Base-by-base conservation (phyloP, 2,329 filamentous ascomycete genomes). In the Zymoseptoria pseudotritici region DNA sequence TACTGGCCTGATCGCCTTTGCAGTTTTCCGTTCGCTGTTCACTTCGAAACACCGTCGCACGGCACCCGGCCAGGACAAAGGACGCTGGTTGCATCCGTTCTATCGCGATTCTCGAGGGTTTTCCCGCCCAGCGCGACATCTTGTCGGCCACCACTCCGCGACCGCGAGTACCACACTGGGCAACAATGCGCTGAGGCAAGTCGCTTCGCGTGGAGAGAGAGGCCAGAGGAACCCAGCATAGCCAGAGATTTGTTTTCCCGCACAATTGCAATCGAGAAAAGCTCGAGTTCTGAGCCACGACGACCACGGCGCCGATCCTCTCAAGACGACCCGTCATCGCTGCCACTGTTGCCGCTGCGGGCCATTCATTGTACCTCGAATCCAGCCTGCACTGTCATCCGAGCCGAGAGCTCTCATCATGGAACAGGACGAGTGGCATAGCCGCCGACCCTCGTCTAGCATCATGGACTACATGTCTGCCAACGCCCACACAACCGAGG, bases 391-490 rank as follows among this genome's bases (percentile, higher is more conserved):
- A 46, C 36, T n/a, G 17, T 5, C 17, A 6, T n/a, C 13, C 13
- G 11, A 7, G n/a, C 36, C 36, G 36, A n/a, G 17, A 17, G 13
- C 36, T 46, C 36, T 6, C 2, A 46, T 11, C 36, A 46, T 46
- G 36, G 36, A 46, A 46, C 36, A 46, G 36, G 36, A 46, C 36
- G 36, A 46, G 36, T 46, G 36, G 36, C 36, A n/a, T 46, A 46
- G 36, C 52, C 60, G 65, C 24, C 62, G 68, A 19, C 67, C 67
- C 19, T 64, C 63, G 5, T 66, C 63, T 31, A 69, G 55, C 61
- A 65, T 67, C 54, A 67, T 72, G 64, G 68, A 72, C 61, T 72
- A 71, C 61, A 64, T 64, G 11, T 65, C 68, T 9, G 57, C 67
- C 3, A 61, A 60, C 52, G 58, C 66, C 53, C 61, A 64, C 54